A percentile compares a stretch with the other conserved stretches of the same genome.
Evolutionary conservation across 2,329 filamentous ascomycete species (phyloP).

Genomic region (Tolypocladium nubicola): DNA sequence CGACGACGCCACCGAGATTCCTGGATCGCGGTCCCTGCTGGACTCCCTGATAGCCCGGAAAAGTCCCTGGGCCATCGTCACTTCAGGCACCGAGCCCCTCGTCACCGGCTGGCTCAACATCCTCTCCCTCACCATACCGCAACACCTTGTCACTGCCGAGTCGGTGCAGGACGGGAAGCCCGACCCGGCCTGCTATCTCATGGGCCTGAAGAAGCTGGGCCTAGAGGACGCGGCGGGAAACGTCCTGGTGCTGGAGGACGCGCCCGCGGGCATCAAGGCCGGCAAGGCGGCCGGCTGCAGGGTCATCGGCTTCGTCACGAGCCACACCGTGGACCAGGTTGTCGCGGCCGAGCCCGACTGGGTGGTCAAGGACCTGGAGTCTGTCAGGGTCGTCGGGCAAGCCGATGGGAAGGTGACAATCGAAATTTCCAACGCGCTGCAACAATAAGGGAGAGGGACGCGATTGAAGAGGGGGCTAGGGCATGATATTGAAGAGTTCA

Average conservation of each 20-base stretch:
- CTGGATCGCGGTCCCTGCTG: slow-evolving; percentile 66
- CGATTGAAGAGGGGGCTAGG: slow-evolving; percentile 1
- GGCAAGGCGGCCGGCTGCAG: slow-evolving; percentile 80
- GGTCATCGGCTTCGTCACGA: slow-evolving; percentile 77
- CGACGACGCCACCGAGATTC: slow-evolving; percentile 71
- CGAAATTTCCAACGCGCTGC: slow-evolving; percentile 54
- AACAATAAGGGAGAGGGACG: slow-evolving; percentile 9
- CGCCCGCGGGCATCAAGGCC: slow-evolving; percentile 71
- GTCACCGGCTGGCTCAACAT: slow-evolving; percentile 63
- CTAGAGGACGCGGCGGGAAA: slow-evolving; percentile 34
- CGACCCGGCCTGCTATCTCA: slow-evolving; percentile 61
- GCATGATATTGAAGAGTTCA: background rate
- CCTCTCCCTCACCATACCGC: slow-evolving; percentile 53
- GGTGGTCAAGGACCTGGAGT: slow-evolving; percentile 71
- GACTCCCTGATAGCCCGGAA: slow-evolving; percentile 48
- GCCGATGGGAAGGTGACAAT: slow-evolving; percentile 51
- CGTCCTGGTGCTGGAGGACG: slow-evolving; percentile 78
- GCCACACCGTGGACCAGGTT: slow-evolving; percentile 65
- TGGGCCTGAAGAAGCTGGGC: slow-evolving; percentile 54
- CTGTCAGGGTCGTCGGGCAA: slow-evolving; percentile 52
- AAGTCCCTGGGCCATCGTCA: slow-evolving; percentile 80
- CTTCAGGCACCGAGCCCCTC: slow-evolving; percentile 58
- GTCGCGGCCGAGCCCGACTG: slow-evolving; percentile 72
- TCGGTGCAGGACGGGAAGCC: slow-evolving; percentile 68
- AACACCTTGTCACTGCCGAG: slow-evolving; percentile 63